phyloP scores from a whole-genome alignment of 1,139 yeast genomes.

The Geotrichum cucujoidarum region DNA sequence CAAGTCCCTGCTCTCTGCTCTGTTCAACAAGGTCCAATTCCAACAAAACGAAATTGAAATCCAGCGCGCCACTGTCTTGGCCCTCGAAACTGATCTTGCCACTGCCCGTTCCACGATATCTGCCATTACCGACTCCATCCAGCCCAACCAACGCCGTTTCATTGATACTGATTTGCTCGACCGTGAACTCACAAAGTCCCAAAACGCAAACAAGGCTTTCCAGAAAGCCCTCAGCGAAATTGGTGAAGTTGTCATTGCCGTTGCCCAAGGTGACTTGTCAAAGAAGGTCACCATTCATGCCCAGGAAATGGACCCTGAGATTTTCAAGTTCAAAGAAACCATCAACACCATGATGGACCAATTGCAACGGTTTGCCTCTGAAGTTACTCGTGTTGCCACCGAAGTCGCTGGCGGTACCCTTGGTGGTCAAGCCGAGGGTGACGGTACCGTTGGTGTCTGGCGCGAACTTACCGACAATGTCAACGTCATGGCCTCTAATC shows the following conservation, averaged over 20 bases:
- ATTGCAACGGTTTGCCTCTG: constrained; percentile 73
- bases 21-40: constrained; percentile 35
- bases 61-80: constrained; percentile 37
- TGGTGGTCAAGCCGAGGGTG: constrained; percentile 83
- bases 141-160: constrained; percentile 34
- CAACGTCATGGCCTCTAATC: constrained; percentile 80
- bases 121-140: constrained; percentile 36
- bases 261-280: constrained; percentile 79
- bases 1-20: constrained; percentile 19
- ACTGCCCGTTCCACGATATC: constrained; percentile 37
- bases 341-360: constrained; percentile 88
- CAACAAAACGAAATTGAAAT: constrained; percentile 39
- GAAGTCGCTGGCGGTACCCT: constrained; percentile 86
- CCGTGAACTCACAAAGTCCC: constrained; percentile 48
- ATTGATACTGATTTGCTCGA: constrained; percentile 36
- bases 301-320: constrained; percentile 66
- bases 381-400: constrained; percentile 79
- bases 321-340: constrained; percentile 70
- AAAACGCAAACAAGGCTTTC: constrained; percentile 67
- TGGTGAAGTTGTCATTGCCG: constrained; percentile 76
- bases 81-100: constrained; percentile 36
- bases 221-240: constrained; percentile 72
- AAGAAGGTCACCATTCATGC: constrained; percentile 70
- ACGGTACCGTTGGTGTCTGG: constrained; percentile 84
- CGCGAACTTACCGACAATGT: constrained; percentile 77